Conservation (phyloP, 805 yeast species). For the Candida gorgasii region DNA sequence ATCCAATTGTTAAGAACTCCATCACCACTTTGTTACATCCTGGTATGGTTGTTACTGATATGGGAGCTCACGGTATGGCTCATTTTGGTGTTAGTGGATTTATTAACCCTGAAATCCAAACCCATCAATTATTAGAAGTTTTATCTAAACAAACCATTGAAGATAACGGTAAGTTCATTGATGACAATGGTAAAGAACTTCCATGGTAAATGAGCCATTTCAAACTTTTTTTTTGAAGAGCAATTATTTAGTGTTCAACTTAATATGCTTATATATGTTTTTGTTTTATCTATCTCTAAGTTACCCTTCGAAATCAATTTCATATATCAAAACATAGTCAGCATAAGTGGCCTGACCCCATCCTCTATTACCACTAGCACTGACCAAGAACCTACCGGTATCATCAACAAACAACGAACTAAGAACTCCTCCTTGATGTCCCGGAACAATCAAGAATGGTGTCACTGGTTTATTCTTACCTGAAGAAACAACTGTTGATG, state of each 20-base stretch:
- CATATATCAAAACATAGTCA: slow-evolving; percentile 81
- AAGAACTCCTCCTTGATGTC: slow-evolving; percentile 92
- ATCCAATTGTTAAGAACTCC: background rate
- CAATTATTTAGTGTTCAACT: slow-evolving; percentile 1
- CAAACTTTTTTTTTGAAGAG: background rate
- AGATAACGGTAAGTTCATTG: slow-evolving; percentile 3
- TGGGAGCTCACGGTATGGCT: slow-evolving; percentile 13
- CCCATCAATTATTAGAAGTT: background rate
- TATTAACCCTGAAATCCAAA: slow-evolving; percentile 8
- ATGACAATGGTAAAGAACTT: slow-evolving; percentile 3
- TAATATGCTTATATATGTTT: background rate
- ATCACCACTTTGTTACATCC: slow-evolving; percentile 31
- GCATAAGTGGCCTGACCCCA: slow-evolving; percentile 83
- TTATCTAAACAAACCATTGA: background rate
- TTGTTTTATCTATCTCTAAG: background rate
- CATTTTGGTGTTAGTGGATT: background rate
- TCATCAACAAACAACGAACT: slow-evolving; percentile 81
- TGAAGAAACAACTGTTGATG: slow-evolving; percentile 17
- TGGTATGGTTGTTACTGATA: slow-evolving; percentile 40
- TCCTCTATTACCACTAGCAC: slow-evolving; percentile 93
- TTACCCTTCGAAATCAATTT: slow-evolving; percentile 51
- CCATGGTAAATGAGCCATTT: slow-evolving; percentile 1
- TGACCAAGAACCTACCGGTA: slow-evolving; percentile 81
- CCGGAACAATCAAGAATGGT: slow-evolving; percentile 91
- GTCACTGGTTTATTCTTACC: slow-evolving; percentile 42